Evolutionary conservation across 1,284 basidiomycete genomes (phyloP).

Genomic region (Trichosporon sp.): DNA sequence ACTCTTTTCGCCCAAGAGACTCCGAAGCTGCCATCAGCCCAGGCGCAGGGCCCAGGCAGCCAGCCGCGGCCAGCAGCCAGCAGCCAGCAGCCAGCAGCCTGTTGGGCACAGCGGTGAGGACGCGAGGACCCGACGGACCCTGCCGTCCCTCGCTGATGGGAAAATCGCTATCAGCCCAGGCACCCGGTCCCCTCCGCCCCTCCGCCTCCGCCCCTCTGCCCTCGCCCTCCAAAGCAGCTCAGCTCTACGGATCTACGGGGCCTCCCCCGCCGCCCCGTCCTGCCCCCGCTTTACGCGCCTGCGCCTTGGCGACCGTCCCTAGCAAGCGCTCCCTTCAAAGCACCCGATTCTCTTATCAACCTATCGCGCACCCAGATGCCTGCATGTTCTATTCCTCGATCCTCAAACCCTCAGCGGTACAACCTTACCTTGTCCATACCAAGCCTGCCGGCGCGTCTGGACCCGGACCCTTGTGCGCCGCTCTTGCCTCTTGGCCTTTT

Average conservation of each 20-base stretch:
- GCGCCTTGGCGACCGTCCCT: neutral
- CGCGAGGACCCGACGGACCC: neutral
- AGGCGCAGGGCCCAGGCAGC: no score
- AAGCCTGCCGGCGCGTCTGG: neutral
- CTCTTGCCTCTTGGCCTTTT: neutral
- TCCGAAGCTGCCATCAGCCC: neutral
- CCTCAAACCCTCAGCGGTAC: neutral
- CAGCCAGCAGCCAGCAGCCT: neutral
- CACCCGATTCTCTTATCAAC: constrained; percentile 2
- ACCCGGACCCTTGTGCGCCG: neutral
- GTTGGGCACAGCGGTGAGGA: neutral
- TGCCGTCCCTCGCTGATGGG: neutral
- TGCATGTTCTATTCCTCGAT: neutral
- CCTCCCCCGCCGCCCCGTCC: neutral
- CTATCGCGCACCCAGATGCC: neutral
- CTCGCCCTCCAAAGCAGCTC: no score
- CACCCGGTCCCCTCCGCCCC: neutral
- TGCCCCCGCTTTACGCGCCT: neutral
- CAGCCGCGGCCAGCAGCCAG: neutral
- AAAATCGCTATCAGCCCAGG: constrained; percentile 3
- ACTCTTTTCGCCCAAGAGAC: neutral
- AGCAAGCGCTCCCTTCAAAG: neutral
- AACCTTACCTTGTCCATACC: neutral
- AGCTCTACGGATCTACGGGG: no score
- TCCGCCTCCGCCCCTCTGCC: neutral